A percentile compares a stretch with the other conserved stretches of the same genome.
These are phyloP conservation scores for Penicillium taxi DNA, from an alignment of 495 filamentous ascomycete species.

Conservation along the genomic window DNA sequence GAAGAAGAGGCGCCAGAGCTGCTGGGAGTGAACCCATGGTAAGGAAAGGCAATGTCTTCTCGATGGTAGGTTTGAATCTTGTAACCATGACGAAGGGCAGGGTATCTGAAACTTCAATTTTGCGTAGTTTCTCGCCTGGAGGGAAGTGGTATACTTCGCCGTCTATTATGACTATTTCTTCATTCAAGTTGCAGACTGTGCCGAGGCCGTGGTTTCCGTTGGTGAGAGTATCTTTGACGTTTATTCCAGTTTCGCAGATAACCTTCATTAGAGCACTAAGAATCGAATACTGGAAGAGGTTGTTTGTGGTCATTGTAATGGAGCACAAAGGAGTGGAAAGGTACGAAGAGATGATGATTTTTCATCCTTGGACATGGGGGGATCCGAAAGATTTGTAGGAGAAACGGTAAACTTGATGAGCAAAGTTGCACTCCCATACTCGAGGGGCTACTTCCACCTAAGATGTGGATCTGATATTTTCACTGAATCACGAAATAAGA, in stretches of 20 bases:
- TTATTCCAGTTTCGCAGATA: slow-evolving; percentile 33
- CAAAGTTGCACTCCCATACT: too few relatives aligned
- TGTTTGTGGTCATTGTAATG: too few relatives aligned
- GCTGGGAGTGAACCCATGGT: neutral
- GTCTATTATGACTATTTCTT: slow-evolving; percentile 47
- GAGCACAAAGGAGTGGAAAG: too few relatives aligned
- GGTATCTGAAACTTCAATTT: neutral
- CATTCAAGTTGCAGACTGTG: slow-evolving; percentile 41
- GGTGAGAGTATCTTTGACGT: slow-evolving; percentile 24
- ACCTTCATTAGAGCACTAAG: slow-evolving; percentile 47
- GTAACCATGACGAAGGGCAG: neutral
- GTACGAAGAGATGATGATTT: too few relatives aligned
- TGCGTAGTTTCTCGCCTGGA: neutral
- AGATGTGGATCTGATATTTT: too few relatives aligned
- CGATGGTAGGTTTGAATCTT: neutral
- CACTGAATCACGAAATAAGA: too few relatives aligned
- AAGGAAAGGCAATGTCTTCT: neutral
- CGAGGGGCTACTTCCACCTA: too few relatives aligned
- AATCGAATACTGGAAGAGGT: slow-evolving; percentile 45
- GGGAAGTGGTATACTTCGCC: slow-evolving; percentile 35
- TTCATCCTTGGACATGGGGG: too few relatives aligned
- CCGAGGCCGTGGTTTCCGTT: slow-evolving; percentile 47
- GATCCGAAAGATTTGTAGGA: too few relatives aligned
- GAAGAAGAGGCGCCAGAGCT: neutral
- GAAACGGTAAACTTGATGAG: too few relatives aligned